Conservation (phyloP, 2,329 filamentous ascomycete species). For the Rhynchosporium graminicola region DNA sequence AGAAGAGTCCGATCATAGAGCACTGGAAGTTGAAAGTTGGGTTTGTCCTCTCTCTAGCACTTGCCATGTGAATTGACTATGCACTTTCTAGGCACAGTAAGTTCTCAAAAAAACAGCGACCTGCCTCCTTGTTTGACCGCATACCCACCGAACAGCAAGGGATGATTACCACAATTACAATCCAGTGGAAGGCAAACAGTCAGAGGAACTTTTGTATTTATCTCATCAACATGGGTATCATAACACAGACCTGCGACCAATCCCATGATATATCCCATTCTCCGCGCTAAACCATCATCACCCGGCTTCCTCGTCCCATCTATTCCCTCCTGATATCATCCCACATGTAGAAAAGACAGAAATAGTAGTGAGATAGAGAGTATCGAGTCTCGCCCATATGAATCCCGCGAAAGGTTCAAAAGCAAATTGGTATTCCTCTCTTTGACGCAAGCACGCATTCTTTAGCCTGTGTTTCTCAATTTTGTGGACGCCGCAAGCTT, state of each 20-base stretch:
- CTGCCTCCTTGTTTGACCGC: neutral
- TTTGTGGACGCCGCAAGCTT: slow-evolving; percentile 30
- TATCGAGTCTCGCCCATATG: neutral
- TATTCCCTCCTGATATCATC: slow-evolving; percentile 11
- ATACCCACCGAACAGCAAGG: neutral
- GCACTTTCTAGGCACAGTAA: neutral
- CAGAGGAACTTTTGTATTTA: slow-evolving; percentile 29
- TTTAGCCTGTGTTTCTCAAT: slow-evolving; percentile 36
- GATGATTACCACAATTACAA: neutral
- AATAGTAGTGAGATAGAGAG: slow-evolving; percentile 22
- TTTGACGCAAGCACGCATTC: slow-evolving; percentile 27
- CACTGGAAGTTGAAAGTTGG: no score
- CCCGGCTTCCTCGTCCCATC: slow-evolving; percentile 11
- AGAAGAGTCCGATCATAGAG: no score
- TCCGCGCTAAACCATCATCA: slow-evolving; percentile 17
- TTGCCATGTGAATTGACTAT: no score
- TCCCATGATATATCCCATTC: slow-evolving; percentile 12
- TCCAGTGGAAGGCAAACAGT: neutral
- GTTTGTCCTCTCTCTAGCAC: no score
- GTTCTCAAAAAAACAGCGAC: neutral
- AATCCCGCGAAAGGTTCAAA: slow-evolving; percentile 26
- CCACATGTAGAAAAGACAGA: slow-evolving; percentile 15
- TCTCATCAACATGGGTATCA: slow-evolving; percentile 33
- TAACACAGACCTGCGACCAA: slow-evolving; percentile 22
- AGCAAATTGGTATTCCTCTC: slow-evolving; percentile 41